These are phyloP conservation scores for Kazachstania africana DNA, from an alignment of 805 yeast genomes.

Conservation along the genomic window DNA sequence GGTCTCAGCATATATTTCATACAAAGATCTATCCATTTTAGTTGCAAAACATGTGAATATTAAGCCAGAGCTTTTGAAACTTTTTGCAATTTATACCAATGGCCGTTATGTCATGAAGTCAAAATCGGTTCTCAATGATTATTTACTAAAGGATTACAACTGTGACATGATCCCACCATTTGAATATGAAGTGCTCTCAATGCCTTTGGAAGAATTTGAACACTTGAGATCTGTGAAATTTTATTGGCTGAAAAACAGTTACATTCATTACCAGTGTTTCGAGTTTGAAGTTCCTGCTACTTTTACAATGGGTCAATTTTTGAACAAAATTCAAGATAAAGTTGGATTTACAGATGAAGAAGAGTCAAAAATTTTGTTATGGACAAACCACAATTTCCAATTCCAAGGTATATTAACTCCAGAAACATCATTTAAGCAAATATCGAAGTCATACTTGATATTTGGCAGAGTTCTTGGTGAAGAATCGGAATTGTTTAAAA, in stretches of 20 bases:
- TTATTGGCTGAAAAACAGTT: constrained; percentile 62
- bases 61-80: constrained; percentile 50
- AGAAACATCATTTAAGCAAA: constrained; percentile 28
- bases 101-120: constrained; percentile 38
- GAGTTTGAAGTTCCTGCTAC: constrained; percentile 60
- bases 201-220: constrained; percentile 69
- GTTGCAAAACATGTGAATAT: constrained; percentile 44
- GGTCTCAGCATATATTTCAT: constrained; percentile 52
- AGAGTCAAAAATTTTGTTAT: constrained; percentile 37
- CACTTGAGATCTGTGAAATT: constrained; percentile 54
- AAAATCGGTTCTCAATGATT: constrained; percentile 22
- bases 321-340: constrained; percentile 45
- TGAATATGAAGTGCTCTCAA: constrained; percentile 66
- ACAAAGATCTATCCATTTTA: constrained; percentile 46
- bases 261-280: constrained; percentile 54
- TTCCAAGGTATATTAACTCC: constrained; percentile 28
- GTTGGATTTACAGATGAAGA: constrained; percentile 39
- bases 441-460: constrained; percentile 29
- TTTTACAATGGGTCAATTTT: constrained; percentile 42
- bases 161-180: constrained; percentile 34
- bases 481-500: constrained; percentile 20
- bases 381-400: constrained; percentile 36
- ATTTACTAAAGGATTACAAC: constrained; percentile 28
- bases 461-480: constrained; percentile 39
- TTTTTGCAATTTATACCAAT: constrained; percentile 54